Evolutionary conservation across 2,329 filamentous ascomycete species (phyloP), one percentile per base, ranked within the genome.

Genomic region (Anisogramma anomala): DNA sequence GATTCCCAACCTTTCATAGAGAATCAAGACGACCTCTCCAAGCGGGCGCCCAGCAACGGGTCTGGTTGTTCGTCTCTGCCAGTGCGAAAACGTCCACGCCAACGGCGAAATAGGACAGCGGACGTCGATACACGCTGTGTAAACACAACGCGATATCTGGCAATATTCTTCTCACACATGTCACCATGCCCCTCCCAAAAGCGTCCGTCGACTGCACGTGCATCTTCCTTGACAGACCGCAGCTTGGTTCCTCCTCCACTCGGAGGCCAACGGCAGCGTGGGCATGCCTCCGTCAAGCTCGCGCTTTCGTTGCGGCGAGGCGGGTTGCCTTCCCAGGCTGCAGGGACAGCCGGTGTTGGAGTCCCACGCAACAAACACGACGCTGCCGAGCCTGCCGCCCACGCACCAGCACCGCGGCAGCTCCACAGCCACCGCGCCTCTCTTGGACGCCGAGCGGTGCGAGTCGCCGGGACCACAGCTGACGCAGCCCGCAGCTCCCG

Each of bases 41-140:
- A 50, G 46, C 45, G 52, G 54, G 54, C 48, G 54, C 54, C 54
- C 54, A 56, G 54, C 52, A 55, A 55, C 54, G 54, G 54, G 53
- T 54, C 36, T 42, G 33, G 20, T 37, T n/a, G 35, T 51, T 41
- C 27, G 42, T 53, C 49, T 53, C 19, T 49, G 51, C 51, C 53
- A 53, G 49, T 47, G 46, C 42, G 45, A 52, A 49, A 53, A 52
- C 51, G 50, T 43, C 36, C 47, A 47, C 52, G 43, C 39, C 48
- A 39, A 47, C 47, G 49, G 43, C 39, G 31, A 41, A 45, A 41
- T 43, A 32, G 41, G 43, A 42, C 35, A 49, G 52, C 42, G 46
- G 46, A 51, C 50, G 50, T 48, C 52, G 45, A 49, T 49, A 47
- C 39, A 42, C 47, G 42, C 41, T 34, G 39, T 36, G n/a, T 30